Base-by-base conservation (phyloP, 208 protist genomes). In the Acanthamoeba triangularis region DNA sequence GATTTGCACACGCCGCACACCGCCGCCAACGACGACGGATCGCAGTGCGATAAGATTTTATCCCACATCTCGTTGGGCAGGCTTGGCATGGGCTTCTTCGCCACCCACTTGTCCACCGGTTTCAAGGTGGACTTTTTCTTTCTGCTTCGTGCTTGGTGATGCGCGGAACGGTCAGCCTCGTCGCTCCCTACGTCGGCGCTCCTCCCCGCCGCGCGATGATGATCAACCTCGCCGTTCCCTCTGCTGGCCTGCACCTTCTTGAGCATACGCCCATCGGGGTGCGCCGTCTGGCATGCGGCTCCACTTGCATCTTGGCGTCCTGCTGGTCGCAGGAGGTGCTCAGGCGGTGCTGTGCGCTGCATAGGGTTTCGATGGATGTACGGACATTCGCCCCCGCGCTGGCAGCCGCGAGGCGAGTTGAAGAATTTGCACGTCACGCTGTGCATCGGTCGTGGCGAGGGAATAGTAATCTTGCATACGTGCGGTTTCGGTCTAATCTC, bases 361-460 rank as follows among this genome's bases (percentile, higher is more conserved):
- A 78, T 44, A 33, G 33, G 69, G 33, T 18, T 54, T 52, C 74
- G 33, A 30, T 82, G 74, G 35, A 82, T 82, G 74, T 54, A 82
- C 6, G 74, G 74, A 25, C 74, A 82, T 30, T 82, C 74, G 74
- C 74, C 74, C 10, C 74, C 74, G 2, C 74, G 74, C 18, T 30
- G 30, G 25, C 74, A 82, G 35, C 74, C 74, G 0, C 41, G 74
- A 1, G 74, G 74, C 23, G 74, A 82, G 14, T 82, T 82, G 74
- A 82, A 82, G 74, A 82, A 82, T 30, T 82, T 82, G 74, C 74
- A 82, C 44, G 74, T 82, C 74, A 52, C 44, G 74, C 74, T 82
- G 74, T 82, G 33, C 74, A 82, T 82, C 37, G 47, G 14, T 56
- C 54, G 11, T 23, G 11, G 1, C 5, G 52, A 44, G 1, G 3